Evolutionary conservation across 2,329 filamentous ascomycete genomes (phyloP).

Genomic region (Chrysoporthe austroafricana): DNA sequence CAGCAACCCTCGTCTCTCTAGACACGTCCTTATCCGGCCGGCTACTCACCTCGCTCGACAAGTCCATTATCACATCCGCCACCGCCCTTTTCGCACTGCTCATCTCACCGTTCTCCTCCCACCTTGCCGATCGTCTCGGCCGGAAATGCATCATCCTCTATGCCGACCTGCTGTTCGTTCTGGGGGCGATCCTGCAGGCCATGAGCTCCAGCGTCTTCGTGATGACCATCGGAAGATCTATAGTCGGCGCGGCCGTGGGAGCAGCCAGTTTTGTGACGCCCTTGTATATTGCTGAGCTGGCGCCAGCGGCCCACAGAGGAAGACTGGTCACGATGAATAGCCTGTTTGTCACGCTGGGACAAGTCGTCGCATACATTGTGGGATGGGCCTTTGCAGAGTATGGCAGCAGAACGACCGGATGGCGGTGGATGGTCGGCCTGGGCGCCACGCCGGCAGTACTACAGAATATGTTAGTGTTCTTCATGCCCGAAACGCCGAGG

Average conservation of each 20-base stretch:
- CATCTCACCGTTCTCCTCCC: constrained; percentile 65
- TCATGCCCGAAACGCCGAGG: constrained; percentile 86
- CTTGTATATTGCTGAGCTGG: constrained; percentile 85
- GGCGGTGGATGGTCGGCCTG: constrained; percentile 91
- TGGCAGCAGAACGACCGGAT: constrained; percentile 60
- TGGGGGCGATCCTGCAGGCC: constrained; percentile 70
- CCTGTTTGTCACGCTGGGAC: constrained; percentile 83
- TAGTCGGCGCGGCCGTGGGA: constrained; percentile 75
- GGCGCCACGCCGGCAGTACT: constrained; percentile 76
- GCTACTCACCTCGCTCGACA: constrained; percentile 64
- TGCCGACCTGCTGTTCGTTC: constrained; percentile 69
- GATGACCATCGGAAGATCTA: constrained; percentile 70
- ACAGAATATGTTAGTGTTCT: constrained; percentile 69
- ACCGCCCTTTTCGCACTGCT: constrained; percentile 69
- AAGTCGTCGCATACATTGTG: constrained; percentile 84
- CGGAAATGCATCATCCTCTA: constrained; percentile 65
- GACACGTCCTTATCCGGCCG: constrained; percentile 60
- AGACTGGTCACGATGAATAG: constrained; percentile 80
- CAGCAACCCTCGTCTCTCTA: constrained; percentile 68
- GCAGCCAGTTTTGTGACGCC: constrained; percentile 82
- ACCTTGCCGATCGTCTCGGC: constrained; percentile 65
- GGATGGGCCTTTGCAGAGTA: constrained; percentile 74
- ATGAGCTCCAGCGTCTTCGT: constrained; percentile 56
- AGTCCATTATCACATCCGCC: constrained; percentile 71
- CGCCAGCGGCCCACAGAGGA: constrained; percentile 76